Base-by-base conservation (phyloP, 1,139 yeast genomes). In the Scheffersomyces parashehatae region DNA sequence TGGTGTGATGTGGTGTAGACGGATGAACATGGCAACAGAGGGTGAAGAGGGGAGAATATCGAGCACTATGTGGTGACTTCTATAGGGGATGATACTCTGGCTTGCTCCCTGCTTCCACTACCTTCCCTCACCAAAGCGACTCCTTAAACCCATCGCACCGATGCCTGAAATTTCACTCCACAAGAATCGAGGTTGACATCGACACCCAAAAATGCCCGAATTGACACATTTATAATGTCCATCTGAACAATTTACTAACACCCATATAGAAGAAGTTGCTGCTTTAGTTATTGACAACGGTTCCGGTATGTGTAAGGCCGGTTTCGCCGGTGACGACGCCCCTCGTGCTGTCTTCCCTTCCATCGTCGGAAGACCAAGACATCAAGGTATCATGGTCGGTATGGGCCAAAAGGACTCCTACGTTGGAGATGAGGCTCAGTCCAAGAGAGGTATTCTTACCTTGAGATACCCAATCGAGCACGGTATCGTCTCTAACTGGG, bases 261-360 rank as follows among this genome's bases (percentile, higher is more conserved):
- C 47, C 14, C 35, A 9, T 49, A 60, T 67, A 74, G 79, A 74
- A 73, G 79, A 73, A 73, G 78, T 74, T 60, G 77, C 79, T 64
- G 79, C 79, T 61, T 86, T 87, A 79, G 99, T 93, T 81, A 93
- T 93, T 78, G 99, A 93, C 75, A 93, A 93, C 80, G 99, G 99
- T 82, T 93, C 99, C 71, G 99, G 99, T 85, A 93, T 93, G 98
- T 93, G 98, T 85, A 93, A 93, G 76, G 98, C 98, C 95, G 99
- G 99, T 80, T 93, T 91, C 75, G 99, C 99, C 83, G 99, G 99
- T 81, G 99, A 93, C 72, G 99, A 93, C 79, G 98, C 99, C 58
- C 99, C 99, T 72, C 88, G 97, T 78, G 99, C 99, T 65, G 99
- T 93, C 64, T 93, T 93, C 91, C 99, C 99, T 68, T 93, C 99